Conservation (phyloP, 306 rosid genomes). For the Biancaea sappan region DNA sequence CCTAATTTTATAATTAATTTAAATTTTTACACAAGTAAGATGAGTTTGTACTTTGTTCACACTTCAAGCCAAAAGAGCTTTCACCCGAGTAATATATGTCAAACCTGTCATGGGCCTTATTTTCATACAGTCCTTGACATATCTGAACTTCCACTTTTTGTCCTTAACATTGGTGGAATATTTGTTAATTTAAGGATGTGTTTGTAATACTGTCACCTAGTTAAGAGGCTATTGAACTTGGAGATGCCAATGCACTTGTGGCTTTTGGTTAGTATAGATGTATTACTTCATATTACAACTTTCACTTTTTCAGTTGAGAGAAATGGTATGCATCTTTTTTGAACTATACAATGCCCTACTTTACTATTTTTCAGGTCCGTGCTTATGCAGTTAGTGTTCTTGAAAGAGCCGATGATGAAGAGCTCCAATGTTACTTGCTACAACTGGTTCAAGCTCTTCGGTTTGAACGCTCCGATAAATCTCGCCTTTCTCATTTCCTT, state of each 20-base stretch:
- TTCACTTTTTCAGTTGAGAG: not conserved
- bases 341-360: slow-evolving; percentile 21
- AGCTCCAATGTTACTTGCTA: slow-evolving; percentile 95
- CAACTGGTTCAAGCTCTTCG: slow-evolving; percentile 99
- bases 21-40: not conserved
- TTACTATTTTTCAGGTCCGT: slow-evolving; percentile 71
- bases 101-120: not conserved
- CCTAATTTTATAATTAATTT: not conserved
- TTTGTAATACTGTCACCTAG: not conserved
- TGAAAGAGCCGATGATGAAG: slow-evolving; percentile 98
- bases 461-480: slow-evolving; percentile 95
- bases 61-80: not conserved
- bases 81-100: not conserved
- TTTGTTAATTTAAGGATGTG: not conserved
- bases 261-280: slow-evolving; percentile 14
- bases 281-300: slow-evolving; percentile 10
- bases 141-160: not conserved
- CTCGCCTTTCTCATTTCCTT: slow-evolving; percentile 89
- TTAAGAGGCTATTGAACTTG: not conserved
- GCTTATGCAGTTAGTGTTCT: slow-evolving; percentile 99
- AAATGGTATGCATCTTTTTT: slow-evolving; percentile 14
- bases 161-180: not conserved
- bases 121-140: not conserved
- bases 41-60: not conserved
- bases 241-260: not conserved